phyloP scores from a whole-genome alignment of 2,329 filamentous ascomycete species.

The Venturia pyrina region DNA sequence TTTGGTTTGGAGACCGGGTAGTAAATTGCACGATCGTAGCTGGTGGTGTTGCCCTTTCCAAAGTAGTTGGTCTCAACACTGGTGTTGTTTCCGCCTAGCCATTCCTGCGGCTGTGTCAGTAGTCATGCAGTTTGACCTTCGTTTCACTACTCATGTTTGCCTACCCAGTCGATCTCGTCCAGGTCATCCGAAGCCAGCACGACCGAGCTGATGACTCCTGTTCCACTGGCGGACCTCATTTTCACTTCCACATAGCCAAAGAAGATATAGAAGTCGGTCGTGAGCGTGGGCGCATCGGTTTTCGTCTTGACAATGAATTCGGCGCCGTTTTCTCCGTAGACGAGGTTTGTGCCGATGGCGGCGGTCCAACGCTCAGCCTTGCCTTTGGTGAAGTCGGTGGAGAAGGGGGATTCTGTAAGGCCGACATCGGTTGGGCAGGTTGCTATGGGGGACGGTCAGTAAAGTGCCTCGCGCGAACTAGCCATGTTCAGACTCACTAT shows the following conservation, averaged over 20 bases:
- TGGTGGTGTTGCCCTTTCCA: slow-evolving; percentile 44
- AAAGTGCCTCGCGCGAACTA: neutral
- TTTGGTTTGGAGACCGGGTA: slow-evolving; percentile 23
- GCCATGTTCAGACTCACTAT: neutral
- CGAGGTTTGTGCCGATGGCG: slow-evolving; percentile 27
- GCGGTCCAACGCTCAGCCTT: neutral
- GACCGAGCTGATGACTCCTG: slow-evolving; percentile 5
- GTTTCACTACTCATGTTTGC: neutral
- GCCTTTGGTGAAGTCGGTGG: neutral
- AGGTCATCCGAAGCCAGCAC: slow-evolving; percentile 10
- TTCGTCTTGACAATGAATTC: slow-evolving; percentile 33
- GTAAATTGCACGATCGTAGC: slow-evolving; percentile 37
- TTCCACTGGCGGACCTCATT: slow-evolving; percentile 4
- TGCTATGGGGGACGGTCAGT: neutral
- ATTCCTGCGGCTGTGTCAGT: slow-evolving; percentile 23
- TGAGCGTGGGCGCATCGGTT: neutral
- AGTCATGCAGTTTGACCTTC: neutral
- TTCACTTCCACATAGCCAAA: slow-evolving; percentile 9
- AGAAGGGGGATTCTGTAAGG: neutral
- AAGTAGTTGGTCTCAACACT: slow-evolving; percentile 43
- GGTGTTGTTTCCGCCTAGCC: slow-evolving; percentile 27
- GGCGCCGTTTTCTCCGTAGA: slow-evolving; percentile 34
- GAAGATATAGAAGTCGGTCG: slow-evolving; percentile 3
- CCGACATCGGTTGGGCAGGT: neutral
- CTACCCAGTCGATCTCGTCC: slow-evolving; percentile 12